phyloP scores from a whole-genome alignment of 176 grass and related monocot species.

The Echinochloa phyllopogon region DNA sequence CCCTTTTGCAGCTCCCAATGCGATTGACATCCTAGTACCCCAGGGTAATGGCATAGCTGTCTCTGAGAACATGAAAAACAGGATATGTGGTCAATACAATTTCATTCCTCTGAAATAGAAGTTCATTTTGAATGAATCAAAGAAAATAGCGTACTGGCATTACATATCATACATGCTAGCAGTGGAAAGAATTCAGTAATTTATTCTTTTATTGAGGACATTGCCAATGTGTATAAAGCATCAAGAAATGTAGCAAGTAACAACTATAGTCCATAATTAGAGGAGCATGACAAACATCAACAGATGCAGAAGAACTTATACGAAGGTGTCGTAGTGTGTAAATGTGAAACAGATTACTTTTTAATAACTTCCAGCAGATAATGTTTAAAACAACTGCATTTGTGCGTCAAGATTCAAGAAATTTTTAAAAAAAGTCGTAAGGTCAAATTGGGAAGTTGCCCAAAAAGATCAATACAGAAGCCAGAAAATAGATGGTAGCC shows the following conservation, averaged over 20 bases:
- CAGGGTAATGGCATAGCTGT: slow-evolving; percentile 80
- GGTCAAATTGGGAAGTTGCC: neutral
- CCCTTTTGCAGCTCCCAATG: slow-evolving; percentile 96
- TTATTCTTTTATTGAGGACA: neutral
- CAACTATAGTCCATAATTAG: neutral
- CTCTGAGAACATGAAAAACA: slow-evolving; percentile 50
- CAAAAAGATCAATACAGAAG: neutral
- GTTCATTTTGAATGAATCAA: neutral
- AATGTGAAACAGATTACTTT: neutral
- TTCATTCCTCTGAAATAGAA: slow-evolving; percentile 26
- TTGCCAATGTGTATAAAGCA: neutral
- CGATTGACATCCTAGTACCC: slow-evolving; percentile 97
- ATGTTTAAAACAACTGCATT: neutral
- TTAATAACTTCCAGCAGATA: neutral
- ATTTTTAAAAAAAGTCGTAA: neutral
- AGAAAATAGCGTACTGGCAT: neutral
- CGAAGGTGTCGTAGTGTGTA: neutral
- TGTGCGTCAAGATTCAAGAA: neutral
- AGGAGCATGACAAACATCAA: neutral
- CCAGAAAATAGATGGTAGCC: neutral
- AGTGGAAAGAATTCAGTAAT: neutral
- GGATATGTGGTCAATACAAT: slow-evolving; percentile 7
- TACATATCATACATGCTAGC: slow-evolving; percentile 9
- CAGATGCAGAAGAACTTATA: neutral
- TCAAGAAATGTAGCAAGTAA: neutral